A percentile compares a stretch with the other conserved stretches of the same genome.
Conservation (phyloP, 306 rosid genomes). For the Acacia crassicarpa region DNA sequence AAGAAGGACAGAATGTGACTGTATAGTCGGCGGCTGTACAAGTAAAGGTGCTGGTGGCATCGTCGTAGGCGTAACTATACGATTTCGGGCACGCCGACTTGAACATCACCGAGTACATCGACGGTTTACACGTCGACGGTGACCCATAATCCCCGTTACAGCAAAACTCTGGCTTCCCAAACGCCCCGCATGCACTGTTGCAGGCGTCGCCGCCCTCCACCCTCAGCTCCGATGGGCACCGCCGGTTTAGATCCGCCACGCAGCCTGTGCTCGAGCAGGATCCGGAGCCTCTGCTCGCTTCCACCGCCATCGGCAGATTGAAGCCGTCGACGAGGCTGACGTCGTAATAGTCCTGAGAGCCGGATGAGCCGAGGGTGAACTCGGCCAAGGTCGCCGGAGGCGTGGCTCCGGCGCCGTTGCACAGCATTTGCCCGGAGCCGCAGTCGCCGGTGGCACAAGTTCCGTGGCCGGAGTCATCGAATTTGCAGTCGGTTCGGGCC, state of each 20-base stretch:
- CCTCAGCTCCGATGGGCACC: constrained; percentile 71
- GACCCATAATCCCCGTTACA: constrained; percentile 67
- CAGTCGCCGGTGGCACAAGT: constrained; percentile 81
- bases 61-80: constrained; percentile 89
- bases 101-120: constrained; percentile 70
- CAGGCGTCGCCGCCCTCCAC: constrained; percentile 68
- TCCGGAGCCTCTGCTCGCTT: constrained; percentile 64
- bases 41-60: constrained; percentile 79
- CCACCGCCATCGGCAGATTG: constrained; percentile 73
- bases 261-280: constrained; percentile 76
- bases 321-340: constrained; percentile 96
- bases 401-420: constrained; percentile 75
- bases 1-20: constrained; percentile 68
- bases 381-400: constrained; percentile 94
- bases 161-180: constrained; percentile 75
- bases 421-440: constrained; percentile 63
- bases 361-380: constrained; percentile 82
- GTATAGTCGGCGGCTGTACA: constrained; percentile 76
- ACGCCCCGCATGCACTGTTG: constrained; percentile 86
- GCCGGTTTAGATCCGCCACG: constrained; percentile 53
- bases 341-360: constrained; percentile 76
- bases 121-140: constrained; percentile 75
- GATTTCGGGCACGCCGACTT: constrained; percentile 85
- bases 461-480: constrained; percentile 54
- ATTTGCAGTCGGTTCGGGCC: constrained; percentile 75